A percentile compares a stretch with the other conserved stretches of the same genome.
These are phyloP conservation scores for Trebouxia sp. DNA, from an alignment of 139 green algal species.

Conservation along the genomic window DNA sequence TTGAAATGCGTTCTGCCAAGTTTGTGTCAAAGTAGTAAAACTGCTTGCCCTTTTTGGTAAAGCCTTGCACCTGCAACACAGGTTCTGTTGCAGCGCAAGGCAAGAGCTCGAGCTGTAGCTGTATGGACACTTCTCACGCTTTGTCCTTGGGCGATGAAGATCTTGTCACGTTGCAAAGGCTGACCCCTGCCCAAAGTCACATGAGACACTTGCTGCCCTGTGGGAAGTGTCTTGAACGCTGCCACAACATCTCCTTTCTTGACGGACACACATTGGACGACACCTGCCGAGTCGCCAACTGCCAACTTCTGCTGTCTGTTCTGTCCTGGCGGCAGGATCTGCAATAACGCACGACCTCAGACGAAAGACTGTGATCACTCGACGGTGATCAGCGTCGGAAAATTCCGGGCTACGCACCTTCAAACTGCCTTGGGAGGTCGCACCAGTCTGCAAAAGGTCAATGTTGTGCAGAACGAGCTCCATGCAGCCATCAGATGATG, in stretches of 20 bases:
- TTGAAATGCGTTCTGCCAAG: conserved; percentile 39
- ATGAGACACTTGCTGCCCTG: conserved; percentile 37
- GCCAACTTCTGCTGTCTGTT: conserved; percentile 75
- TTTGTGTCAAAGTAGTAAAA: conserved; percentile 79
- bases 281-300: conserved; percentile 61
- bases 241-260: conserved; percentile 59
- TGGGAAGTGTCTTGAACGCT: conserved; percentile 68
- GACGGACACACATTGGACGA: conserved; percentile 65
- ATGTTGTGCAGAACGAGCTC: conserved; percentile 5
- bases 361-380: neutral
- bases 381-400: neutral
- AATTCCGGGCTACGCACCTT: neutral
- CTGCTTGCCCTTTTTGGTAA: conserved; percentile 62
- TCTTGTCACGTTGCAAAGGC: conserved; percentile 60
- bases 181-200: conserved; percentile 49
- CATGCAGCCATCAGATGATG: neutral
- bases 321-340: conserved; percentile 63
- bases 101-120: neutral
- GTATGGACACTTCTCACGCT: conserved; percentile 33
- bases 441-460: neutral
- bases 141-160: conserved; percentile 54
- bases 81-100: neutral
- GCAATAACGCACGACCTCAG: neutral
- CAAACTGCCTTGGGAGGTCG: neutral
- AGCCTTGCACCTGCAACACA: conserved; percentile 27